Evolutionary conservation across 1,139 yeast species (phyloP).

Genomic region (Pneumocystis canis): DNA sequence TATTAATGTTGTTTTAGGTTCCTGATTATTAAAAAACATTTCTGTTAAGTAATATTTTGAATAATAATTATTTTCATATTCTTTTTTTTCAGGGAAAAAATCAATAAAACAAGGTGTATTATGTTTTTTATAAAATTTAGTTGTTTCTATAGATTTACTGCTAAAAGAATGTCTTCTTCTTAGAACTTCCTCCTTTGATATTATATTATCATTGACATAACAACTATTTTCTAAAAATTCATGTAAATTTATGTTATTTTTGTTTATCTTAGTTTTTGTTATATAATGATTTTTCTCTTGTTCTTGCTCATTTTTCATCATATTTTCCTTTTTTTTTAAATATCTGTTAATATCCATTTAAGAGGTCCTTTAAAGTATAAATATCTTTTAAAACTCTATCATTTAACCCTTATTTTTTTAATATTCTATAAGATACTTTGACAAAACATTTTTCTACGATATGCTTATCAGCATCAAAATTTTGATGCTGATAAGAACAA

Average conservation of each 20-base stretch:
- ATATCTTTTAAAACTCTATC: background rate
- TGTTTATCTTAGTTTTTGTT: background rate
- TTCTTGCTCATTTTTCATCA: background rate
- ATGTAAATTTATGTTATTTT: background rate
- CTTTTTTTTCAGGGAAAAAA: background rate
- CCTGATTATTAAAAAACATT: background rate
- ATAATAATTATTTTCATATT: background rate
- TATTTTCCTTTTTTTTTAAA: background rate
- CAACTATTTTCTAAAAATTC: background rate
- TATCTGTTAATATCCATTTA: background rate
- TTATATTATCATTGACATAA: background rate
- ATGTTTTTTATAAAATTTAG: background rate
- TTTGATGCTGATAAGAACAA: background rate
- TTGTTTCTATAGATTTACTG: background rate
- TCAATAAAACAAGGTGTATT: background rate
- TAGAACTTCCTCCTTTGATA: background rate
- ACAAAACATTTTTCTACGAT: too few relatives aligned
- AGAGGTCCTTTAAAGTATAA: background rate
- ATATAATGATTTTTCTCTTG: background rate
- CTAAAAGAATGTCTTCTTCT: background rate
- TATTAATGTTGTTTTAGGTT: background rate
- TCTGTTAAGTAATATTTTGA: background rate
- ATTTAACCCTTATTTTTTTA: too few relatives aligned
- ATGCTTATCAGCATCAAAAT: background rate
- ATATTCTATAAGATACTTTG: too few relatives aligned